Percentiles rank a stretch among this genome's conserved stretches.
These are phyloP conservation scores for Pythium monospermum DNA, from an alignment of 352 stramenopile species.

Conservation along the genomic window DNA sequence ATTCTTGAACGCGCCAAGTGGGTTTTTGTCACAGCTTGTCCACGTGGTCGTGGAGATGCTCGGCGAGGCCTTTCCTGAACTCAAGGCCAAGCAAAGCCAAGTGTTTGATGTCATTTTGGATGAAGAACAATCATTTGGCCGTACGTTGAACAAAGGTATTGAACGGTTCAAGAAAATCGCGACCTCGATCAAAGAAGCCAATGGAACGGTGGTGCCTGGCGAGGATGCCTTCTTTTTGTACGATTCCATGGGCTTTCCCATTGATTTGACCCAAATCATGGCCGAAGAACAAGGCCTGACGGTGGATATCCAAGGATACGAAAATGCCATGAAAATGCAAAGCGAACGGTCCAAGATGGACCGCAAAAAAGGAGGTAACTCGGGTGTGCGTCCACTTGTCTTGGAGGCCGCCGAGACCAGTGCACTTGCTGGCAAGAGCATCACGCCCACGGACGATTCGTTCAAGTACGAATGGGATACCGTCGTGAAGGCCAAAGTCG, in stretches of 20 bases:
- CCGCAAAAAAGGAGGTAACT: conserved; percentile 85
- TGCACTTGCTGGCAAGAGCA: conserved; percentile 71
- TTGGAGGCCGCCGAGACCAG: conserved; percentile 95
- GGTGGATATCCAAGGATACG: conserved; percentile 93
- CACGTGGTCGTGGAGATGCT: conserved; percentile 93
- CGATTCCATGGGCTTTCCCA: conserved; percentile 98
- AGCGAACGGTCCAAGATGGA: conserved; percentile 79
- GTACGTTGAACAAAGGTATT: conserved; percentile 93
- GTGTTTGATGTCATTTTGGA: conserved; percentile 95
- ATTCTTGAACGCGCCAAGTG: conserved; percentile 92
- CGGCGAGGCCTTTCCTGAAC: conserved; percentile 94
- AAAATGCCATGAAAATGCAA: conserved; percentile 91
- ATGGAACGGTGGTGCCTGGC: conserved; percentile 83
- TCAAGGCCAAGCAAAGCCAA: conserved; percentile 87
- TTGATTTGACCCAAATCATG: conserved; percentile 98
- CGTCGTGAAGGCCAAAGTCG: conserved; percentile 76
- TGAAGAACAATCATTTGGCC: conserved; percentile 95
- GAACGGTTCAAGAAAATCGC: conserved; percentile 89
- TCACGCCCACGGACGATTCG: conserved; percentile 89
- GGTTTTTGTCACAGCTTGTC: conserved; percentile 95
- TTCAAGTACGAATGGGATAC: conserved; percentile 94
- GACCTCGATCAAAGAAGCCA: conserved; percentile 54
- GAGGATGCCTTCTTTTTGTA: conserved; percentile 98
- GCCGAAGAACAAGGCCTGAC: conserved; percentile 93
- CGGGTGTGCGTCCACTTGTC: conserved; percentile 76